Evolutionary conservation across 345 rosid genomes (phyloP).

Genomic region (Cardamine occulta): DNA sequence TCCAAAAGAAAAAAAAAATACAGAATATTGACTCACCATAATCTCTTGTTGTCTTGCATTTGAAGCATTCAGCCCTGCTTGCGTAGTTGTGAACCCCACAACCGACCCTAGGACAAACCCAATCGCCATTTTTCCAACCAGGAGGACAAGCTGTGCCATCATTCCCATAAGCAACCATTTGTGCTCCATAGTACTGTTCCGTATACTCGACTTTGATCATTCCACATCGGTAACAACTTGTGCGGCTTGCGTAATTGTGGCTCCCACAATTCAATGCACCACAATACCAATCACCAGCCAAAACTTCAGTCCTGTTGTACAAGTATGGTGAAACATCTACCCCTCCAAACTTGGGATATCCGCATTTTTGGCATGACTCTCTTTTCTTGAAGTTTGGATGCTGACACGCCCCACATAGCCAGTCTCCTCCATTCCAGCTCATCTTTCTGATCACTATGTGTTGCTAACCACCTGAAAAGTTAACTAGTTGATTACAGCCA

Average conservation of each 20-base stretch:
- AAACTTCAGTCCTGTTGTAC: constrained; percentile 57
- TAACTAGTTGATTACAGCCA: constrained; percentile 4
- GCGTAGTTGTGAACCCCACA: constrained; percentile 95
- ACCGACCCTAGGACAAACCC: constrained; percentile 79
- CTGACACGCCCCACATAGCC: constrained; percentile 81
- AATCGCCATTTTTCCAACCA: constrained; percentile 96
- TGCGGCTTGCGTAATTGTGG: constrained; percentile 89
- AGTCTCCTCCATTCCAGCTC: constrained; percentile 89
- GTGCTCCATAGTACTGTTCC: constrained; percentile 40
- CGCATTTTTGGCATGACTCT: constrained; percentile 74
- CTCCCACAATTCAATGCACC: constrained; percentile 77
- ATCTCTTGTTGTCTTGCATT: constrained; percentile 84
- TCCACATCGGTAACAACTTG: constrained; percentile 77
- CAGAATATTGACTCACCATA: constrained; percentile 46
- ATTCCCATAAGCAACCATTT: constrained; percentile 41
- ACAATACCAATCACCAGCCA: constrained; percentile 99
- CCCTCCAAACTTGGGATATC: constrained; percentile 75
- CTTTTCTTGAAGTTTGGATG: constrained; percentile 80
- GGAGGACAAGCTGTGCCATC: constrained; percentile 60
- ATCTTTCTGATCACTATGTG: constrained; percentile 39
- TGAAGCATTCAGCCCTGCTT: constrained; percentile 82
- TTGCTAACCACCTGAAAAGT: constrained; percentile 28
- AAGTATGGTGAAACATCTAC: constrained; percentile 65
- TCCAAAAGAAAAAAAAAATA: neutral
- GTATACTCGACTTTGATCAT: constrained; percentile 52